A percentile compares a stretch with the other conserved stretches of the same genome.
phyloP scores from a whole-genome alignment of 192 early-diverging fungal genomes.

The Coemansia sp. region DNA sequence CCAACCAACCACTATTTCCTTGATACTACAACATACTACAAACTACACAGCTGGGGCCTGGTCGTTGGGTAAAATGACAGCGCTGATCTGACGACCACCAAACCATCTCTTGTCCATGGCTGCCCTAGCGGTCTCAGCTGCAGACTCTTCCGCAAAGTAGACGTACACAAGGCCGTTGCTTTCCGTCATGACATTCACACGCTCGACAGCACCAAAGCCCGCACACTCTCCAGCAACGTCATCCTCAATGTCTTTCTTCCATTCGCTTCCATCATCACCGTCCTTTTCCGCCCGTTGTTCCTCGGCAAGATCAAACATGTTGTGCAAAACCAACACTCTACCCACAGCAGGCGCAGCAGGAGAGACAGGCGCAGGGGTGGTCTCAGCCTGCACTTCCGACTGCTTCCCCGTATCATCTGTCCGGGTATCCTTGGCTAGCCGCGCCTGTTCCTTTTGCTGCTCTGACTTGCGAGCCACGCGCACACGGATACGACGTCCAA shows the following conservation, averaged over 20 bases:
- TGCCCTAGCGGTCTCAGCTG: constrained; percentile 64
- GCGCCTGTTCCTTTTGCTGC: constrained; percentile 21
- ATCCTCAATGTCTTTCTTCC: constrained; percentile 80
- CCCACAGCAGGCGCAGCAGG: not conserved
- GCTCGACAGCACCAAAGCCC: constrained; percentile 71
- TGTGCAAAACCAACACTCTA: constrained; percentile 10
- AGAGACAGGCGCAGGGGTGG: not conserved
- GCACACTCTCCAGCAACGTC: constrained; percentile 82
- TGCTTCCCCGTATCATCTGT: not conserved
- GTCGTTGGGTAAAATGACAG: constrained; percentile 3
- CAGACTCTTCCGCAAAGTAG: constrained; percentile 67
- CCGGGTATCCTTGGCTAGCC: constrained; percentile 1
- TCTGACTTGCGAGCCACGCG: constrained; percentile 29
- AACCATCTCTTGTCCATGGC: constrained; percentile 86
- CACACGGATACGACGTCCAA: constrained; percentile 52
- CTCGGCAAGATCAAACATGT: constrained; percentile 50
- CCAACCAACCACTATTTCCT: too few species aligned
- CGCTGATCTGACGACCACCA: constrained; percentile 66
- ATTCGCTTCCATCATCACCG: too few species aligned
- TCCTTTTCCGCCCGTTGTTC: constrained; percentile 78
- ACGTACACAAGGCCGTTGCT: constrained; percentile 76
- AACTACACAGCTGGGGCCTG: not conserved
- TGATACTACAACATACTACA: too few species aligned
- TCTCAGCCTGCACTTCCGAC: too few species aligned
- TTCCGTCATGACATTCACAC: constrained; percentile 69